Evolutionary conservation across 352 stramenopile genomes (phyloP), one percentile per base, ranked within the genome.

Genomic region (Thalassiosira livingstoniorum): DNA sequence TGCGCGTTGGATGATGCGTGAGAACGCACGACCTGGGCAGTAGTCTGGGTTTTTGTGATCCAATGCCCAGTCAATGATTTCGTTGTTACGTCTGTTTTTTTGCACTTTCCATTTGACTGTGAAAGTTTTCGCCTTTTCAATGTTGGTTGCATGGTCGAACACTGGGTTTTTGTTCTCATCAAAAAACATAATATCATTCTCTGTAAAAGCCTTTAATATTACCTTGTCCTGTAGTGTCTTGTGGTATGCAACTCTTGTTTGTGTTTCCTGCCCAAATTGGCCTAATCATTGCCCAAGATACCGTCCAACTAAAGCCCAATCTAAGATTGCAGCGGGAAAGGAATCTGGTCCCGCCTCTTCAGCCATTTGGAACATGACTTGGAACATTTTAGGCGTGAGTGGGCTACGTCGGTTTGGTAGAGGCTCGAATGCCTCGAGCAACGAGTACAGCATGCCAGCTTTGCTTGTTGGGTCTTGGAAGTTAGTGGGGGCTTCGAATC

Each of bases 61-160:
- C 0, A 7, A 31, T n/a, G 25, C 11, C 0, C 57, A 29, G 11
- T 34, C 61, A 2, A 83, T 57, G 0, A 34, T 39, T 32, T 78
- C 58, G 11, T 39, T 61, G n/a, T 78, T 78, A 3, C 21, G 2
- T 15, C 51, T 32, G 60, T 75, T 83, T 34, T 73, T 78, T 25
- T 75, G 67, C 2, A 78, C 67, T 11, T 53, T n/a, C 60, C 39
- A 77, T 4, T 18, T 71, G 0, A 77, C 29, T 4, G 10, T 60
- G 7, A 34, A 51, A n/a, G 1, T 62, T 11, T 10, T 2, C 11
- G 25, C n/a, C 21, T 62, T 25, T 18, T 0, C 1, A 5, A 31
- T 27, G 4, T 54, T 7, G 23, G 42, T 37, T 5, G 10, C 29
- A 27, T 53, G 55, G 1, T 57, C 1, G 5, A 34, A 42, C 1